A percentile compares a stretch with the other conserved stretches of the same genome.
phyloP scores from a whole-genome alignment of 164 flowering plant species.

The Taxillus chinensis region DNA sequence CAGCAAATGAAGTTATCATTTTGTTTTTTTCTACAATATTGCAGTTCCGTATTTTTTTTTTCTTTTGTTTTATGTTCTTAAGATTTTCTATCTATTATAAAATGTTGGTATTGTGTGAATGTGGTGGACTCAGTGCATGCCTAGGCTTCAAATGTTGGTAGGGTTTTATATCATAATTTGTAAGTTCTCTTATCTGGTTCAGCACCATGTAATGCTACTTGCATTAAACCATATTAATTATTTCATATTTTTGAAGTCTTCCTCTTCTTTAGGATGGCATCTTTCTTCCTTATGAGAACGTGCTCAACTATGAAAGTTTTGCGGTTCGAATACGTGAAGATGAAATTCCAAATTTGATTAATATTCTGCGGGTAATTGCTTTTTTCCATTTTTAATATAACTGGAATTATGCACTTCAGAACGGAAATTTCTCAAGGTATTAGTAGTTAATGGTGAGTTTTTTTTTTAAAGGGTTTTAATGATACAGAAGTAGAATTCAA shows the following conservation, averaged over 20 bases:
- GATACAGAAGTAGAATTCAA: conserved; percentile 66
- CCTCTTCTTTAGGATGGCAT: conserved; percentile 70
- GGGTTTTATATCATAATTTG: background rate
- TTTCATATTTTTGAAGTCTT: background rate
- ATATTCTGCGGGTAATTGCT: conserved; percentile 65
- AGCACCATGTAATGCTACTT: too few relatives aligned
- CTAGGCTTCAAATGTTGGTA: too few relatives aligned
- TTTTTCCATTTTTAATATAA: background rate
- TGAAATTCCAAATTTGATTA: conserved; percentile 75
- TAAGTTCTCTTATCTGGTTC: too few relatives aligned
- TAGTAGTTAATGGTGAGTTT: background rate
- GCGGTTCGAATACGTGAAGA: conserved; percentile 81
- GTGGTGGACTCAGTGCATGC: background rate
- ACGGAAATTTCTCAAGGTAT: background rate
- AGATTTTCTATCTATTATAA: too few relatives aligned
- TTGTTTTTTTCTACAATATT: too few relatives aligned
- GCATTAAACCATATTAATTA: background rate
- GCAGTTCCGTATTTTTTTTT: too few relatives aligned
- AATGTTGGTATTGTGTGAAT: too few relatives aligned
- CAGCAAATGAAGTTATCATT: too few relatives aligned
- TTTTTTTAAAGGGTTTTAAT: conserved; percentile 45
- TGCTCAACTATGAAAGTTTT: conserved; percentile 85
- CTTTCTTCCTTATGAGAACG: conserved; percentile 84
- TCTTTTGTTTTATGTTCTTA: too few relatives aligned
- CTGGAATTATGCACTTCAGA: background rate